Base-by-base conservation (phyloP, 345 rosid genomes). In the Geranium brycei region DNA sequence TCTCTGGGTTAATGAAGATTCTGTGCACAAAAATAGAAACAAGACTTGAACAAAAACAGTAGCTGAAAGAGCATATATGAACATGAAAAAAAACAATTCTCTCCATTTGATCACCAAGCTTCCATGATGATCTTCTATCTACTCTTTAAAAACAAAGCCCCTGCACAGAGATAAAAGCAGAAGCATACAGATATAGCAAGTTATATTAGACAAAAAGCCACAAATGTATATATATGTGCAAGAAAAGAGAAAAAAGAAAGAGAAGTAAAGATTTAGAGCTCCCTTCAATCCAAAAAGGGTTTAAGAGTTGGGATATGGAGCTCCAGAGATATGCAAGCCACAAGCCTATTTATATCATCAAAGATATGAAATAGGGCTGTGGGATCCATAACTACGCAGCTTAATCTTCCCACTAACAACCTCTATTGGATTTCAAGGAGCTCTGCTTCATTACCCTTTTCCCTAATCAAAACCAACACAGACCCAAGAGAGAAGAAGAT, bases 211-310 rank as follows among this genome's bases (percentile, higher is more conserved):
- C 28, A 23, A 23, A 23, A 23, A 23, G 28, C 28, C 28, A 23
- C 28, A 23, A 23, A 23, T 23, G 28, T 23, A 23, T 23, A 23
- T 23, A 23, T 23, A 23, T 23, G 28, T 23, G 28, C 28, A 23
- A 23, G 28, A 23, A 23, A 0, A 23, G 28, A 23, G 41, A 7
- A 35, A 35, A 35, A 57, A 18, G 23, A 56, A 5, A 59, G 8
- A 32, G 19, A 18, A 18, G 13, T 51, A 40, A 56, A 68, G 72
- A 64, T 65, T 83, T 81, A 84, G 97, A 90, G 92, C 92, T 90
- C 97, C 95, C 92, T 90, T 87, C 95, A 90, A 85, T 90, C 95
- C 95, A 91, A 91, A 86, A 64, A 80, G 79, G 79, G 86, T 79
- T 77, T 76, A 35, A 75, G 38, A 4, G 75, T 76, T 30, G 13